Conservation (phyloP, 2,329 filamentous ascomycete genomes). For the Cercospora sesami region DNA sequence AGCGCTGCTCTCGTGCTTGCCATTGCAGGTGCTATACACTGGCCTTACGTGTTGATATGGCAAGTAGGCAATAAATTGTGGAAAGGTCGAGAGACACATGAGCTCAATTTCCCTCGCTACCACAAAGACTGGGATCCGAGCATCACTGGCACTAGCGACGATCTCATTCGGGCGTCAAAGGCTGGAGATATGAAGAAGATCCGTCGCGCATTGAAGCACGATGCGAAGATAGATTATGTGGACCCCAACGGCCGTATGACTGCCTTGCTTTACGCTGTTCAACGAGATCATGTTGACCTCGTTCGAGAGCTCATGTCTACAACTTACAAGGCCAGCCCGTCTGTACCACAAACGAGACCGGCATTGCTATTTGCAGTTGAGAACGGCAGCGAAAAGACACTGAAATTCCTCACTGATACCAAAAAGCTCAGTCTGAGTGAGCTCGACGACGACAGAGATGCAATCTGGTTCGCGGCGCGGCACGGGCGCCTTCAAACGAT, state of each 20-base stretch:
- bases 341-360: not conserved
- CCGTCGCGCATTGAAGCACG: not conserved
- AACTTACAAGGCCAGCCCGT: not conserved
- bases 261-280: not conserved
- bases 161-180: not conserved
- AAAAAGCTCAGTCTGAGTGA: not conserved
- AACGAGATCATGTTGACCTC: not conserved
- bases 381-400: not conserved
- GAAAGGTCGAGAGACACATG: not conserved
- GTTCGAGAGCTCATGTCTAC: not conserved
- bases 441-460: not conserved
- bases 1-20: not conserved
- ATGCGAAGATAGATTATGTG: not conserved
- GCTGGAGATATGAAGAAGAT: not conserved
- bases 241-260: not conserved
- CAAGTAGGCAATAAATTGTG: not conserved
- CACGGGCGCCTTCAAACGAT: not conserved
- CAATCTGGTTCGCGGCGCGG: not conserved
- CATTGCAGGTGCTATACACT: not conserved
- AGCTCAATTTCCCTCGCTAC: not conserved
- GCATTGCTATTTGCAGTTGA: not conserved
- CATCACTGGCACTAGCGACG: not conserved
- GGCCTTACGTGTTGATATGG: not conserved
- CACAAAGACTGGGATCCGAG: not conserved
- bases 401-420: not conserved